Percentiles rank a stretch among this genome's conserved stretches.
Conservation (phyloP, 1,284 basidiomycete species). For the Phlebopus sp. region DNA sequence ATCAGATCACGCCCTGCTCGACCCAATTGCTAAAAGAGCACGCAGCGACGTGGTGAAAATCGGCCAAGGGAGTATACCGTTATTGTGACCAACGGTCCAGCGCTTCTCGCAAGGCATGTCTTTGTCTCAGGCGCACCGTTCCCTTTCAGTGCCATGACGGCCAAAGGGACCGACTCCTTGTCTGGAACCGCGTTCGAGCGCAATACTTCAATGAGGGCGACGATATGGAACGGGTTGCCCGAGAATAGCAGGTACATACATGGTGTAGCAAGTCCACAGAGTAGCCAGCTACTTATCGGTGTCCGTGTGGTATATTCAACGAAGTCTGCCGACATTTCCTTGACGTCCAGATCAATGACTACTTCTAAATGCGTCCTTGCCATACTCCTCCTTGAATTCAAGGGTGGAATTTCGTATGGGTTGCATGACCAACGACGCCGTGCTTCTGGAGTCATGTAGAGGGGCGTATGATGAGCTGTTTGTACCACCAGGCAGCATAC, state of each 20-base stretch:
- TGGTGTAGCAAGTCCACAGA: slow-evolving; percentile 19
- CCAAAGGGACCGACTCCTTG: too few species aligned
- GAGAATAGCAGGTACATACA: slow-evolving; percentile 5
- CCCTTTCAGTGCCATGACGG: too few species aligned
- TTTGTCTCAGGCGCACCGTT: too few species aligned
- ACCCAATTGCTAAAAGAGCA: too few species aligned
- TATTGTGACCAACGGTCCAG: too few species aligned
- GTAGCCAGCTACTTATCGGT: slow-evolving; percentile 31
- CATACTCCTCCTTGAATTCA: slow-evolving; percentile 17
- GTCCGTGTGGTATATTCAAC: slow-evolving; percentile 17
- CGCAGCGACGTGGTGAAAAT: too few species aligned
- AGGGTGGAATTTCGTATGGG: slow-evolving; percentile 21
- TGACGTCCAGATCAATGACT: slow-evolving; percentile 1
- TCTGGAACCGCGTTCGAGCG: too few species aligned
- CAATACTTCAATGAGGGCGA: not conserved
- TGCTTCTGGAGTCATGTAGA: slow-evolving; percentile 26
- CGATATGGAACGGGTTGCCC: slow-evolving; percentile 3
- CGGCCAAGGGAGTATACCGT: too few species aligned
- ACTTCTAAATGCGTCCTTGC: slow-evolving; percentile 15
- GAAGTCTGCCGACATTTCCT: slow-evolving; percentile 2
- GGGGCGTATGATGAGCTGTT: slow-evolving; percentile 25
- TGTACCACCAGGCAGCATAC: not conserved
- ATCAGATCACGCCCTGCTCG: too few species aligned
- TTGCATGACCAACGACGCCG: slow-evolving; percentile 27
- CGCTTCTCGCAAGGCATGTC: too few species aligned